Evolutionary conservation across 1,284 basidiomycete genomes (phyloP), one percentile per base, ranked within the genome.

Genomic region (Athelia psychrophila): DNA sequence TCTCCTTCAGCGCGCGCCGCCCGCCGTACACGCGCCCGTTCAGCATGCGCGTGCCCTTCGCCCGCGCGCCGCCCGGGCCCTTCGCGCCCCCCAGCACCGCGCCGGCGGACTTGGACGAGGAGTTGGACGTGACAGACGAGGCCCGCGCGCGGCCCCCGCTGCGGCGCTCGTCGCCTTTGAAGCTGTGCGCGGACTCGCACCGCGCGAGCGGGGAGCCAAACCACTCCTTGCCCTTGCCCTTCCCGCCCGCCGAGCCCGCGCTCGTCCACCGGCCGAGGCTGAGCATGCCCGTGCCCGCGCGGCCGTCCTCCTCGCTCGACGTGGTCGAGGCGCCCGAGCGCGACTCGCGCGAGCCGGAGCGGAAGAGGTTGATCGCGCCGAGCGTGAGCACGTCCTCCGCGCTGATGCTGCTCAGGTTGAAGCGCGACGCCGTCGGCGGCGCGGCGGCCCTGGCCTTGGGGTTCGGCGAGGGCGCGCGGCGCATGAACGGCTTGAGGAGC

Each of bases 11-110:
- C 38, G 60, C 58, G 45, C 2, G 44, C 1, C 16, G 20, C 47
- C 71, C 79, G 44, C 87, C 88, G 56, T 92, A 92, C 5, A 91
- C 77, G 27, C 89, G 79, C 1, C 89, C 89, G 58, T 92, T 92
- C 54, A 91, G 74, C 81, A 92, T 83, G 50, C 77, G 75, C 35
- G 68, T 74, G 50, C 72, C 75, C 51, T 71, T 73, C 48, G 61
- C 60, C 53, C 55, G 65, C 20, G 65, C 58, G 24, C 66, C 64
- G 48, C 60, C 60, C 52, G 54, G 52, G 54, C 15, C 63, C 47
- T 33, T 70, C 64, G 20, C n/a, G n/a, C n/a, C n/a, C n/a, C n/a
- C n/a, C n/a, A n/a, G n/a, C n/a, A n/a, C 50, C 44, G 13, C 59
- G 61, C 45, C 66, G 66, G 58, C 23, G 67, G 65, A 48, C 59